Evolutionary conservation across 73 alveolate species (phyloP).

Genomic region (Paramecium pentaurelia): DNA sequence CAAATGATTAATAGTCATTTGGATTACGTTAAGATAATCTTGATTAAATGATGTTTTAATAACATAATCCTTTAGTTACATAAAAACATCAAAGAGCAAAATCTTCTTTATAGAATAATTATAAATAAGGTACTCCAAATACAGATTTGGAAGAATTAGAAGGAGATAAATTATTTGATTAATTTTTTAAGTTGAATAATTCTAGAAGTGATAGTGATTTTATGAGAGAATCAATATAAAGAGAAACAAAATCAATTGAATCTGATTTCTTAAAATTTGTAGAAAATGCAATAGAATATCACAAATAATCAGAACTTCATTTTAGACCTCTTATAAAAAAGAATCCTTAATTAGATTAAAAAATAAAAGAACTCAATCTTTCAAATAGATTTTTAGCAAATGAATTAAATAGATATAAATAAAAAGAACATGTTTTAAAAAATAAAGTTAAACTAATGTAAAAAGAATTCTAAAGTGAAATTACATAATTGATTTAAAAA

Average conservation of each 20-base stretch:
- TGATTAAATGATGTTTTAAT: not conserved
- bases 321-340: not conserved
- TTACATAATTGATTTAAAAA: not conserved
- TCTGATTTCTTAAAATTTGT: slow-evolving; percentile 18
- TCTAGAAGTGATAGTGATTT: slow-evolving; percentile 9
- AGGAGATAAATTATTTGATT: slow-evolving; percentile 4
- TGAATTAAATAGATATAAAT: not conserved
- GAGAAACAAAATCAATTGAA: not conserved
- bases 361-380: not conserved
- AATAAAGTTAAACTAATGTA: not conserved
- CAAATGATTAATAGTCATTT: not conserved
- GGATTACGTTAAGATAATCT: not conserved
- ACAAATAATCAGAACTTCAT: not conserved
- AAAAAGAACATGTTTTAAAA: not conserved
- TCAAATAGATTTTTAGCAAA: slow-evolving; percentile 4
- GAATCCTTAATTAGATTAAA: not conserved
- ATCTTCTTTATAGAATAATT: not conserved
- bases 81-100: not conserved
- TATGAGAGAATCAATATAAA: not conserved
- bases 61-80: not conserved
- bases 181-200: slow-evolving; percentile 1
- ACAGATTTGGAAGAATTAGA: not conserved
- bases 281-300: slow-evolving; percentile 15
- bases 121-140: not conserved
- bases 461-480: not conserved